Percentiles rank a stretch among this genome's conserved stretches.
These are phyloP conservation scores for Lyophyllum semitale DNA, from an alignment of 768 basidiomycete species.

Conservation along the genomic window DNA sequence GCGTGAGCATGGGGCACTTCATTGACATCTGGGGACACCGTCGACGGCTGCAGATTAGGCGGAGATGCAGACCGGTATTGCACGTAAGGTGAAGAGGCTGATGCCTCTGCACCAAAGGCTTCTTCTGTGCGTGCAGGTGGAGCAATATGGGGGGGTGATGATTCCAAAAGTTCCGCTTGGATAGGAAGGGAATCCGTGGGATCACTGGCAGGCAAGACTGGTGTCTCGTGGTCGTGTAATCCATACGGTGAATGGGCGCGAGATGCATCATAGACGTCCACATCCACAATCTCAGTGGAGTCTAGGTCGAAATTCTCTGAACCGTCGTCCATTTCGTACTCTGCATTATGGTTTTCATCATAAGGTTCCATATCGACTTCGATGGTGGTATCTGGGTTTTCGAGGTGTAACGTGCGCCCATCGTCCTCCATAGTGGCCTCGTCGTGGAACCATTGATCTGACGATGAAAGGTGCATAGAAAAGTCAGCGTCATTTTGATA, in stretches of 20 bases:
- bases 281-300: slow-evolving; percentile 40
- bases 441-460: slow-evolving; percentile 53
- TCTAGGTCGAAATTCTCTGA: slow-evolving; percentile 27
- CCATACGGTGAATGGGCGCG: slow-evolving; percentile 26
- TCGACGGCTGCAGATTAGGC: background rate
- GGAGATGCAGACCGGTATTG: background rate
- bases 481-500: slow-evolving; percentile 59
- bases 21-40: background rate
- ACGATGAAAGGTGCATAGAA: slow-evolving; percentile 52
- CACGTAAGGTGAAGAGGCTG: background rate
- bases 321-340: slow-evolving; percentile 61
- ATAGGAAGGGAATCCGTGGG: background rate
- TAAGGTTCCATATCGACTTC: slow-evolving; percentile 72
- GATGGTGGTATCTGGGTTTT: slow-evolving; percentile 37
- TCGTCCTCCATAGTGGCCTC: slow-evolving; percentile 68
- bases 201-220: slow-evolving; percentile 7
- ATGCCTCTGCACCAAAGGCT: background rate
- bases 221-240: slow-evolving; percentile 6
- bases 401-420: slow-evolving; percentile 21
- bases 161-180: slow-evolving; percentile 4
- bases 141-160: background rate
- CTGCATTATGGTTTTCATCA: slow-evolving; percentile 42
- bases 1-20: background rate
- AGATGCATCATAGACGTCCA: slow-evolving; percentile 50
- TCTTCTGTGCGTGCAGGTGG: background rate